Evolutionary conservation across 2,329 filamentous ascomycete species (phyloP).

Genomic region (Aspergillus fijiensis): DNA sequence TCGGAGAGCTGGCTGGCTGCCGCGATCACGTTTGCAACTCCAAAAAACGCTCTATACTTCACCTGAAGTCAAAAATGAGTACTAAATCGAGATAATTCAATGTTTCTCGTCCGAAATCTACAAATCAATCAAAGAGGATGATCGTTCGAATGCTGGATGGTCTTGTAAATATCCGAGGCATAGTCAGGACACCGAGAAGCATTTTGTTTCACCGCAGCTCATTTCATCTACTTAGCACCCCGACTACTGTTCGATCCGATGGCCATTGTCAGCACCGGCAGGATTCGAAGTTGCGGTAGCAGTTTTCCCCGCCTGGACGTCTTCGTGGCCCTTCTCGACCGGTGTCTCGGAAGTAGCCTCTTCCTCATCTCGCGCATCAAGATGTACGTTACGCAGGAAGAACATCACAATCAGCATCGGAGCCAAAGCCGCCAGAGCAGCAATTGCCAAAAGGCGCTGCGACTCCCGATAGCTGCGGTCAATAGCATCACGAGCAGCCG

Average conservation of each 20-base stretch:
- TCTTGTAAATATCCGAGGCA: too few species aligned
- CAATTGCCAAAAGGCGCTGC: slow-evolving; percentile 21
- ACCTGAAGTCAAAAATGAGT: too few species aligned
- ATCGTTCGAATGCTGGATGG: too few species aligned
- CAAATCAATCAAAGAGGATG: too few species aligned
- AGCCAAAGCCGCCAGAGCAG: slow-evolving; percentile 16
- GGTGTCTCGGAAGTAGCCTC: not conserved
- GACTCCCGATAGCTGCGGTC: slow-evolving; percentile 25
- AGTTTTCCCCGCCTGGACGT: not conserved
- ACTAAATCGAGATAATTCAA: too few species aligned
- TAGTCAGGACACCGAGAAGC: not conserved
- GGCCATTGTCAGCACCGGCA: not conserved
- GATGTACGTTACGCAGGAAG: slow-evolving; percentile 22
- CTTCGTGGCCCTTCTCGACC: not conserved
- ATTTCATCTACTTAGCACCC: not conserved
- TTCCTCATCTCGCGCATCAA: slow-evolving; percentile 15
- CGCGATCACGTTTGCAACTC: too few species aligned
- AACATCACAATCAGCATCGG: slow-evolving; percentile 25
- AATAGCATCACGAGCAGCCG: slow-evolving; percentile 16
- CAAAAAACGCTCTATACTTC: too few species aligned
- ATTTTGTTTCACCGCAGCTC: not conserved
- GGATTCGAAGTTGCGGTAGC: not conserved
- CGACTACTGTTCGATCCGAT: not conserved
- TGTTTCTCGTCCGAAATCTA: too few species aligned
- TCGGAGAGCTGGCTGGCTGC: too few species aligned